Percentiles rank a stretch among this genome's conserved stretches.
These are phyloP conservation scores for Claviceps pusilla DNA, from an alignment of 2,329 filamentous ascomycete genomes.

Conservation along the genomic window DNA sequence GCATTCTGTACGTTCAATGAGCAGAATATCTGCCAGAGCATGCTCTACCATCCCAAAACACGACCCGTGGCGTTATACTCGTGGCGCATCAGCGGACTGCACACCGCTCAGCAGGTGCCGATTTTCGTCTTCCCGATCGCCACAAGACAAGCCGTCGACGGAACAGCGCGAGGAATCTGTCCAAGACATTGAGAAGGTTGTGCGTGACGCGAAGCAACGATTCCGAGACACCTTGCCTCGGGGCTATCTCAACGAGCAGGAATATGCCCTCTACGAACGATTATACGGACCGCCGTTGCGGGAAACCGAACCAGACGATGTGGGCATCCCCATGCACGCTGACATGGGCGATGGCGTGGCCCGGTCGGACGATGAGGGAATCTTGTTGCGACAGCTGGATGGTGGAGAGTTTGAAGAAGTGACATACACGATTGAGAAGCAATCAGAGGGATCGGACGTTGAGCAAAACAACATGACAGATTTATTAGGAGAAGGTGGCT, in stretches of 20 bases:
- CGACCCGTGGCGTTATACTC: neutral
- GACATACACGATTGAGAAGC: slow-evolving; percentile 24
- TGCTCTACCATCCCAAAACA: neutral
- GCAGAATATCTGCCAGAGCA: neutral
- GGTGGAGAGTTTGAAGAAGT: slow-evolving; percentile 49
- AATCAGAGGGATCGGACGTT: slow-evolving; percentile 2
- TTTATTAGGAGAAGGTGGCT: slow-evolving; percentile 8
- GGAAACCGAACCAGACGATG: slow-evolving; percentile 43
- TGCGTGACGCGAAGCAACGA: slow-evolving; percentile 54
- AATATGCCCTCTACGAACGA: slow-evolving; percentile 62
- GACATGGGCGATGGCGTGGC: slow-evolving; percentile 17
- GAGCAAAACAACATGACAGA: slow-evolving; percentile 3
- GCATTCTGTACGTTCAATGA: slow-evolving; percentile 6
- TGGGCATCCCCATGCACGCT: slow-evolving; percentile 30
- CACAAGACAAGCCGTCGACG: slow-evolving; percentile 9
- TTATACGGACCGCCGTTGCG: slow-evolving; percentile 65
- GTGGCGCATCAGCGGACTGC: neutral
- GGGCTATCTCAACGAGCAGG: slow-evolving; percentile 51
- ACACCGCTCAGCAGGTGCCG: slow-evolving; percentile 7
- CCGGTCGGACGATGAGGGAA: slow-evolving; percentile 19
- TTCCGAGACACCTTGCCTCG: slow-evolving; percentile 67
- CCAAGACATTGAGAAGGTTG: slow-evolving; percentile 43
- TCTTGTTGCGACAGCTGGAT: slow-evolving; percentile 38
- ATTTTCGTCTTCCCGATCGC: slow-evolving; percentile 16
- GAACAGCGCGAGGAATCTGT: neutral